Evolutionary conservation across 2,329 filamentous ascomycete species (phyloP).

Genomic region (Penicillium sclerotiorum): DNA sequence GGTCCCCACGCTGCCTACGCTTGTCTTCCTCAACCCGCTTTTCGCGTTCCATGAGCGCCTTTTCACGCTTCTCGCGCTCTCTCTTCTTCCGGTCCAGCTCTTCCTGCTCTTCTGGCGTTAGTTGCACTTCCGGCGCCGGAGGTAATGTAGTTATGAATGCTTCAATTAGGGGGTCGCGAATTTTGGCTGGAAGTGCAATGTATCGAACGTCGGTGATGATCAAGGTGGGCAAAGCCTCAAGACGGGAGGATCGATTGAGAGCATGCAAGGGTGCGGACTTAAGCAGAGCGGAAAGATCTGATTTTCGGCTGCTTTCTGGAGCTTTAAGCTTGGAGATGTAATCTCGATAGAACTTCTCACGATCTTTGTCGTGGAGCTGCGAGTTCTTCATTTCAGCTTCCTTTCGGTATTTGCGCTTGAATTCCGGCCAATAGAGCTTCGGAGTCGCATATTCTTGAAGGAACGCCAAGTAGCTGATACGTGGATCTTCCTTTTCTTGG

Average conservation of each 20-base stretch:
- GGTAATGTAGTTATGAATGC: slow-evolving; percentile 48
- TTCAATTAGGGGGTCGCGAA: slow-evolving; percentile 45
- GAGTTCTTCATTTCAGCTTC: slow-evolving; percentile 69
- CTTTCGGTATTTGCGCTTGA: slow-evolving; percentile 85
- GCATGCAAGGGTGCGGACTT: slow-evolving; percentile 45
- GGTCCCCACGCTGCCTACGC: slow-evolving; percentile 40
- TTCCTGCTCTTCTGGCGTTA: slow-evolving; percentile 43
- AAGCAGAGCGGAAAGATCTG: slow-evolving; percentile 48
- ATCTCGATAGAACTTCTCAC: slow-evolving; percentile 53
- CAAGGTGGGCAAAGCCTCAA: slow-evolving; percentile 42
- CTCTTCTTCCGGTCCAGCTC: slow-evolving; percentile 39
- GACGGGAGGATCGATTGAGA: slow-evolving; percentile 43
- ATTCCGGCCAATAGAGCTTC: slow-evolving; percentile 97
- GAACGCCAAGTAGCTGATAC: slow-evolving; percentile 78
- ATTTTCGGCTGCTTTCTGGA: slow-evolving; percentile 49
- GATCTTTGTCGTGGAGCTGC: slow-evolving; percentile 50
- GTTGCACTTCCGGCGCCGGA: slow-evolving; percentile 38
- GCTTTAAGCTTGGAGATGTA: slow-evolving; percentile 50
- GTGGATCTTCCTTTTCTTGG: slow-evolving; percentile 79
- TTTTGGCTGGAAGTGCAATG: slow-evolving; percentile 43
- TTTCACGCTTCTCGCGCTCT: slow-evolving; percentile 49
- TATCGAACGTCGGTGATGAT: slow-evolving; percentile 50
- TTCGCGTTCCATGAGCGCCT: slow-evolving; percentile 47
- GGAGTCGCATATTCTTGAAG: slow-evolving; percentile 80
- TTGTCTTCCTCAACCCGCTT: slow-evolving; percentile 48